These are phyloP conservation scores for Fusarium pseudograminearum DNA, from an alignment of 2,329 filamentous ascomycete genomes.

Conservation along the genomic window DNA sequence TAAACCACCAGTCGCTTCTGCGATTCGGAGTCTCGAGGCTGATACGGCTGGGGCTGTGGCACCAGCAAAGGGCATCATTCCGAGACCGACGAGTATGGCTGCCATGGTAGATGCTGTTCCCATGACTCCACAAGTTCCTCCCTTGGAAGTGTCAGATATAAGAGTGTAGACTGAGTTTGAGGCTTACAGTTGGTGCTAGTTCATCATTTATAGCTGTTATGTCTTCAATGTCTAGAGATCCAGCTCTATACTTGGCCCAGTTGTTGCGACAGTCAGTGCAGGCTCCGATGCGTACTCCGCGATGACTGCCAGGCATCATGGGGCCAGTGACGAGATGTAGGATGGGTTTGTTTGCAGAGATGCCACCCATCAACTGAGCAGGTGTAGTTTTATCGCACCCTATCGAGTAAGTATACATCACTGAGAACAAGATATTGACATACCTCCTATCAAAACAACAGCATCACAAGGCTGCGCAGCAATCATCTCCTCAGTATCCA, in stretches of 20 bases:
- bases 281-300: conserved; percentile 74
- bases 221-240: conserved; percentile 76
- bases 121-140: conserved; percentile 90
- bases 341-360: conserved; percentile 79
- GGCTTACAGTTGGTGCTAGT: conserved; percentile 73
- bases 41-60: conserved; percentile 84
- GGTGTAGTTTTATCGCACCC: conserved; percentile 81
- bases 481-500: conserved; percentile 86
- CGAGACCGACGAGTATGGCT: conserved; percentile 83
- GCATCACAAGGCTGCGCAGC: conserved; percentile 77
- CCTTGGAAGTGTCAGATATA: conserved; percentile 49
- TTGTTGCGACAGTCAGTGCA: conserved; percentile 82
- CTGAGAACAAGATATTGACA: conserved; percentile 7
- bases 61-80: conserved; percentile 81
- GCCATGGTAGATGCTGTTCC: conserved; percentile 94
- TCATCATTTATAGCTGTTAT: conserved; percentile 78
- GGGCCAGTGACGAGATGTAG: conserved; percentile 77
- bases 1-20: conserved; percentile 75
- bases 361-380: conserved; percentile 80
- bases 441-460: conserved; percentile 74
- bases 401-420: conserved; percentile 42
- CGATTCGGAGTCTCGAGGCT: conserved; percentile 83
- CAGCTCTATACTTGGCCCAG: conserved; percentile 76
- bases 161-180: accelerated
- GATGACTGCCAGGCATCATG: conserved; percentile 79